Evolutionary conservation across 1,284 basidiomycete genomes (phyloP).

Genomic region (Fistulina hepatica): DNA sequence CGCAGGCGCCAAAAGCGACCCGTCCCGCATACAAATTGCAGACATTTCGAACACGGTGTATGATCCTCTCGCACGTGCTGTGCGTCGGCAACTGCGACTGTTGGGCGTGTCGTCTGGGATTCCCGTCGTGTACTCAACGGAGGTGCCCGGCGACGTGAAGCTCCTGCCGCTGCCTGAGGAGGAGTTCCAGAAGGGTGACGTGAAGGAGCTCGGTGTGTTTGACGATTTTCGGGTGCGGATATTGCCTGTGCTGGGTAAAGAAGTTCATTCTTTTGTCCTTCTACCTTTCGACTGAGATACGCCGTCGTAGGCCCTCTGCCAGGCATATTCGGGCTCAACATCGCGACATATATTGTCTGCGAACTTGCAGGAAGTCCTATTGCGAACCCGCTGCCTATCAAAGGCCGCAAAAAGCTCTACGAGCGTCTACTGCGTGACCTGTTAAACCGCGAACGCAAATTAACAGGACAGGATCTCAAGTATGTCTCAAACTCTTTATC

Average conservation of each 20-base stretch:
- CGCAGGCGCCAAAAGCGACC: constrained; percentile 93
- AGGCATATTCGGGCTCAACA: constrained; percentile 80
- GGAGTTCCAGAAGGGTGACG: constrained; percentile 83
- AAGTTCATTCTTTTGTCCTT: constrained; percentile 1
- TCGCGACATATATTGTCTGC: constrained; percentile 79
- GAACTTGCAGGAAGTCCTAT: constrained; percentile 78
- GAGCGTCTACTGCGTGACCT: constrained; percentile 73
- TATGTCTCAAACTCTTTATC: constrained; percentile 20
- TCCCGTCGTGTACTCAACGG: constrained; percentile 94
- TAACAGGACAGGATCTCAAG: constrained; percentile 45
- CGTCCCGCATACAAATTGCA: constrained; percentile 89
- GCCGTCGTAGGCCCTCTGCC: constrained; percentile 57
- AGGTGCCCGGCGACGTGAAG: constrained; percentile 81
- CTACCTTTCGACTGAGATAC: background rate
- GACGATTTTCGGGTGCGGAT: constrained; percentile 93
- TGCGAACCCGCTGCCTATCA: constrained; percentile 71
- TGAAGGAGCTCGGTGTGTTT: constrained; percentile 86
- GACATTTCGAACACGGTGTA: constrained; percentile 92
- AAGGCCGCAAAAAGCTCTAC: constrained; percentile 77
- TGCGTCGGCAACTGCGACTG: constrained; percentile 70
- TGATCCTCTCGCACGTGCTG: constrained; percentile 88
- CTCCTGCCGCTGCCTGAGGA: constrained; percentile 87
- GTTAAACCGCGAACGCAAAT: constrained; percentile 57
- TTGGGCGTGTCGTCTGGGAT: constrained; percentile 66
- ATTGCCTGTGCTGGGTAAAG: constrained; percentile 69